phyloP scores from a whole-genome alignment of 805 yeast species.

The Metschnikowia kofuensis region DNA sequence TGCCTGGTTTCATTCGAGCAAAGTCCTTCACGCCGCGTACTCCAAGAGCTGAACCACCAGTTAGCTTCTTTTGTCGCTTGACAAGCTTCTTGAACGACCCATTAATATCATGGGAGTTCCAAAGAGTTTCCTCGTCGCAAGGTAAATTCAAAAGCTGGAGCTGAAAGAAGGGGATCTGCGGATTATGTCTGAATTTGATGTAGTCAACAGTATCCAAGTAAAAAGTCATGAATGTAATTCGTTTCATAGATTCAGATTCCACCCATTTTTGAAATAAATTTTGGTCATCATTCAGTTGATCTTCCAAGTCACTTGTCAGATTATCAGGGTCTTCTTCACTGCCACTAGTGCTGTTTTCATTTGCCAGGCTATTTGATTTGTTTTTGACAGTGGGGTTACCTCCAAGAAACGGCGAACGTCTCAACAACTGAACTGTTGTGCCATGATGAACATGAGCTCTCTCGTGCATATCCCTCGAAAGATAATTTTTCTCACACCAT shows the following conservation, averaged over 20 bases:
- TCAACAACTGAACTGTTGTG: constrained; percentile 71
- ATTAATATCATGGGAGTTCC: constrained; percentile 38
- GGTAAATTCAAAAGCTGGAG: constrained; percentile 40
- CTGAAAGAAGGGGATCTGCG: constrained; percentile 37
- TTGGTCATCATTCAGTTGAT: constrained; percentile 22
- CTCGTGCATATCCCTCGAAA: constrained; percentile 70
- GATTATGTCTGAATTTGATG: constrained; percentile 72
- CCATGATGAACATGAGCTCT: constrained; percentile 86
- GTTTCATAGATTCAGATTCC: constrained; percentile 71
- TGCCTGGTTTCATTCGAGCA: constrained; percentile 9
- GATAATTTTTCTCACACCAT: constrained; percentile 71
- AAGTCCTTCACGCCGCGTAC: constrained; percentile 9
- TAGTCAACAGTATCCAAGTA: constrained; percentile 79
- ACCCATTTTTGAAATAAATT: constrained; percentile 65
- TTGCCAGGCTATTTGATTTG: constrained; percentile 20
- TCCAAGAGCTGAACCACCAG: constrained; percentile 3
- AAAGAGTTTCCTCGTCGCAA: constrained; percentile 38
- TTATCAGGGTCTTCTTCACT: constrained; percentile 31
- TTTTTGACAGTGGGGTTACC: constrained; percentile 53
- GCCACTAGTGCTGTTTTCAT: constrained; percentile 28
- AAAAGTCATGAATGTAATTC: constrained; percentile 79
- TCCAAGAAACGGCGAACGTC: constrained; percentile 74
- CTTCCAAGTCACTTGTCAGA: constrained; percentile 7
- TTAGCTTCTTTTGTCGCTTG: constrained; percentile 30
- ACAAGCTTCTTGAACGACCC: constrained; percentile 39